Percentiles rank a stretch among this genome's conserved stretches.
These are phyloP conservation scores for Linnemannia elongata DNA, from an alignment of 192 early-diverging fungal genomes.

Conservation along the genomic window DNA sequence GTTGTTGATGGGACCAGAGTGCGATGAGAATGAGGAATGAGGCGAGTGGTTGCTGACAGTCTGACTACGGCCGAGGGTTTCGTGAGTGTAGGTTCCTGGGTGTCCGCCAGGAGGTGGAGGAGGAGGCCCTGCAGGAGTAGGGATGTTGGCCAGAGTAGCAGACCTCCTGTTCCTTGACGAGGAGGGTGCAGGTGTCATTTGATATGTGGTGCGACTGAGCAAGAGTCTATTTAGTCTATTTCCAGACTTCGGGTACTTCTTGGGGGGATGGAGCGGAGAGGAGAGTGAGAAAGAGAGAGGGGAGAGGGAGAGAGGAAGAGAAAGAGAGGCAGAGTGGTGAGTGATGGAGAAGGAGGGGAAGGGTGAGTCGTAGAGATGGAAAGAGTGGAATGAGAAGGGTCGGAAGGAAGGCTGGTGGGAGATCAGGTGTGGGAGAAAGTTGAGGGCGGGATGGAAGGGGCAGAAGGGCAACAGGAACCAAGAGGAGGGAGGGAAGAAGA, in stretches of 20 bases:
- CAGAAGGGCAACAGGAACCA: background rate
- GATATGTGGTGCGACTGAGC: background rate
- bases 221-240: too few species aligned
- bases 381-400: constrained; percentile 14
- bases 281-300: background rate
- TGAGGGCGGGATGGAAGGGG: constrained; percentile 7
- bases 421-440: background rate
- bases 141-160: constrained; percentile 38
- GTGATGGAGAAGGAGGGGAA: background rate
- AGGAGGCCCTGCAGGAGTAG: constrained; percentile 31
- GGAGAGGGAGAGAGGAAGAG: background rate
- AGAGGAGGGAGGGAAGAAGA: background rate
- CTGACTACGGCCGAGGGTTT: background rate
- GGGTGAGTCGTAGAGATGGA: background rate
- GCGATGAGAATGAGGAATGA: constrained; percentile 43
- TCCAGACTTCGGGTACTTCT: background rate
- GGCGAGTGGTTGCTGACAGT: constrained; percentile 19
- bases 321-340: background rate
- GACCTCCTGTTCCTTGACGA: constrained; percentile 43
- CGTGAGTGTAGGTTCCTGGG: background rate
- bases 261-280: background rate
- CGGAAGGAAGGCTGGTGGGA: background rate
- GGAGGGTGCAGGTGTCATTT: constrained; percentile 37
- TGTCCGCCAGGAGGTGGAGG: constrained; percentile 14
- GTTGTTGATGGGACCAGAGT: constrained; percentile 22